Base-by-base conservation (phyloP, 768 basidiomycete genomes). In the Krasilnikovozyma curviuscula region DNA sequence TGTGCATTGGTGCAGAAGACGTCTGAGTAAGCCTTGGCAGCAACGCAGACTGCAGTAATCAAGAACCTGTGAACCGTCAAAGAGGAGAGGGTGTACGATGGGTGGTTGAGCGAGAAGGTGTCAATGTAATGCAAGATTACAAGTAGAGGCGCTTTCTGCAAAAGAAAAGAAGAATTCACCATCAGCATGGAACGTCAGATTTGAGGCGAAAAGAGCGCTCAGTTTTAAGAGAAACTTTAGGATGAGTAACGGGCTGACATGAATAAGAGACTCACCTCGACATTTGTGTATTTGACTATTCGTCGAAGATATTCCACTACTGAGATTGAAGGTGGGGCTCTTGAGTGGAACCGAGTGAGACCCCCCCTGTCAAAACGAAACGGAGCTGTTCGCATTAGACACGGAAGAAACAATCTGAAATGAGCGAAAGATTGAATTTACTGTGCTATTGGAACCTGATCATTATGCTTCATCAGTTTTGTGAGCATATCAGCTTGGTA, bases 41-140 rank as follows among this genome's bases (percentile, higher is more conserved):
- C 81, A 50, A 88, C 84, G 27, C 83, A 77, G 64, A 95, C 79
- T 57, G 85, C 77, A 38, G 91, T 74, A 67, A 97, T 95, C 61
- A 95, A 73, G 68, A 98, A 97, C 51, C 93, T 85, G 68, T 98
- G 93, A 60, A 86, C 86, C 21, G 91, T 97, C 59, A 97, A 76
- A 31, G 88, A 91, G 31, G 85, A 84, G 55, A 98, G 74, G 41
- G 81, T 91, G 71, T 95, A 98, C 29, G 76, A 71, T 21, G 85
- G 82, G 58, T 77, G 73, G 56, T 83, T 77, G 38, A 78, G 73
- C 66, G 85, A 91, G 60, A 93, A 85, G 68, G 60, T 59, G 54
- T 66, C 65, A 34, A 66, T 62, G 52, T 66, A 66, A 3, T 63
- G 61, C 7, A 66, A 53, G 25, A 66, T 57, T 18, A 63, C 62